phyloP scores from a whole-genome alignment of 2,329 filamentous ascomycete genomes.

The Fusarium metavorans region DNA sequence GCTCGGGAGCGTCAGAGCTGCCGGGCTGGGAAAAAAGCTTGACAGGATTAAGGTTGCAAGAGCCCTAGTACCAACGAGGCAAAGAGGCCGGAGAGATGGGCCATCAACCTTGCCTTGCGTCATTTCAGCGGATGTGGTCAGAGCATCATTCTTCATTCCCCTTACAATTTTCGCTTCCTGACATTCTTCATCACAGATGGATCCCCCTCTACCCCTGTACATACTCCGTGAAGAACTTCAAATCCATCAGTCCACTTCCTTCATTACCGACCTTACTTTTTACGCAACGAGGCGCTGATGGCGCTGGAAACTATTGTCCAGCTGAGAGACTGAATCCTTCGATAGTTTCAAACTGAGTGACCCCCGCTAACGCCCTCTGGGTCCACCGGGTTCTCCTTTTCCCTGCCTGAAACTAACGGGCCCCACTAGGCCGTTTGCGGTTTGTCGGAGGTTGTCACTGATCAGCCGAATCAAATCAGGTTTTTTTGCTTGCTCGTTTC shows the following conservation, averaged over 20 bases:
- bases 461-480: neutral
- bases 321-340: neutral
- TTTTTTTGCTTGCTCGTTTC: neutral
- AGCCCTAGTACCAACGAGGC: neutral
- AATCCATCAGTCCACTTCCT: neutral
- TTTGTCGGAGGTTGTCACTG: neutral
- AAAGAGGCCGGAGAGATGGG: neutral
- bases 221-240: neutral
- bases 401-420: neutral
- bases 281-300: neutral
- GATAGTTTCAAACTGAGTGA: conserved; percentile 1
- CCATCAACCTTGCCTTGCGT: neutral
- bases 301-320: neutral
- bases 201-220: neutral
- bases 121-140: neutral
- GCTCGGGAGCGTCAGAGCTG: neutral
- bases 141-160: neutral
- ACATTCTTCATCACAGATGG: neutral
- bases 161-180: neutral
- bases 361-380: neutral
- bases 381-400: neutral
- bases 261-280: neutral
- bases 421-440: neutral
- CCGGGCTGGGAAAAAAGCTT: neutral
- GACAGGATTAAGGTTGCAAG: conserved; percentile 1